A percentile compares a stretch with the other conserved stretches of the same genome.
Evolutionary conservation across 2,329 filamentous ascomycete species (phyloP).

Genomic region (Sphaerulina populicola): DNA sequence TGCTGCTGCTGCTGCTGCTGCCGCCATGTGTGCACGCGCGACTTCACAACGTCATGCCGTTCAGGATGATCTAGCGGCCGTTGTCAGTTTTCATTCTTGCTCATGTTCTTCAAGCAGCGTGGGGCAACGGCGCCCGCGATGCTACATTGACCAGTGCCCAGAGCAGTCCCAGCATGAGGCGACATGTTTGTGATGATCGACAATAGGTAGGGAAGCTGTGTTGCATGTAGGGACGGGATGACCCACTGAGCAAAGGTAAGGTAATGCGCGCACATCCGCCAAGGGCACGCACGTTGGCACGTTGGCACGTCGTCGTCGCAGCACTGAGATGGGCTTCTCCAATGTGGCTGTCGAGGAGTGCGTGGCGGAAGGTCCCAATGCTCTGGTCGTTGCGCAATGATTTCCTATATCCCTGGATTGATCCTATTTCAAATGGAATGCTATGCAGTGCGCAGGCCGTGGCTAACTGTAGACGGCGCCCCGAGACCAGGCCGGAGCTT

Average conservation of each 20-base stretch:
- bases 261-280: background rate
- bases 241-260: background rate
- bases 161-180: background rate
- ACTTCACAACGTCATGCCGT: constrained; percentile 5
- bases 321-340: background rate
- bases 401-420: background rate
- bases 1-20: constrained; percentile 39
- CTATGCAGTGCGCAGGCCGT: background rate
- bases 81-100: background rate
- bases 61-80: background rate
- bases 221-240: background rate
- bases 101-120: background rate
- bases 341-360: background rate
- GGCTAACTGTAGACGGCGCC: background rate
- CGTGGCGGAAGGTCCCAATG: background rate
- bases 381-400: background rate
- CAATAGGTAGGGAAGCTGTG: background rate
- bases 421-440: background rate
- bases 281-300: background rate
- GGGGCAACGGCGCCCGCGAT: background rate
- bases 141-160: background rate
- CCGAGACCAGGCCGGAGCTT: background rate
- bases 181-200: background rate
- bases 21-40: constrained; percentile 34
- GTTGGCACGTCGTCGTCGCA: background rate